A percentile compares a stretch with the other conserved stretches of the same genome.
These are phyloP conservation scores for Apiotrichum laibachii DNA, from an alignment of 1,284 basidiomycete species.

Conservation along the genomic window DNA sequence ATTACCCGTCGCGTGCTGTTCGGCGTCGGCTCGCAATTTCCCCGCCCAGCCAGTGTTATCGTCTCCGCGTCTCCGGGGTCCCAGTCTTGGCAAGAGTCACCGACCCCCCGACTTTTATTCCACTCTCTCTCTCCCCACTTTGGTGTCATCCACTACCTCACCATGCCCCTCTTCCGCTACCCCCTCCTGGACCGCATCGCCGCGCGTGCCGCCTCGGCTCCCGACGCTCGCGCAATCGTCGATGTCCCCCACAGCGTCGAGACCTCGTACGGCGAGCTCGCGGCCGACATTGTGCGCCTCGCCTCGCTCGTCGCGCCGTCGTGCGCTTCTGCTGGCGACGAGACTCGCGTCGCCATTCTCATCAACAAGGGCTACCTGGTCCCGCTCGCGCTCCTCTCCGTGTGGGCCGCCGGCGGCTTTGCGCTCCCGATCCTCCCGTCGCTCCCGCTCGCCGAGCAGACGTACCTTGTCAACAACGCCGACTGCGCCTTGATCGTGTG, in stretches of 20 bases:
- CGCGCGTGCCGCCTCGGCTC: constrained; percentile 12
- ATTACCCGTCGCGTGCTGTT: no score
- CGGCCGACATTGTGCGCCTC: constrained; percentile 24
- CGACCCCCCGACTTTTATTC: no score
- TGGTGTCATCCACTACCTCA: neutral
- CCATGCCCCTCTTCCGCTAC: constrained; percentile 14
- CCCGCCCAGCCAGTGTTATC: no score
- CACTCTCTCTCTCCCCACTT: no score
- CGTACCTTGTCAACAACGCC: constrained; percentile 38
- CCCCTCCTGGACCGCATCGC: constrained; percentile 27
- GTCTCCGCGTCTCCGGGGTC: no score
- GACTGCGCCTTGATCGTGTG: constrained; percentile 33
- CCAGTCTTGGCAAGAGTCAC: no score
- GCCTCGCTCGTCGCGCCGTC: neutral
- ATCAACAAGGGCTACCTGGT: constrained; percentile 35
- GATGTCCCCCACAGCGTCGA: constrained; percentile 16
- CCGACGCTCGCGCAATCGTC: constrained; percentile 25
- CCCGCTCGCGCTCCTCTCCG: constrained; percentile 27
- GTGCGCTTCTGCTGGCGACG: constrained; percentile 3
- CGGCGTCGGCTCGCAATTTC: no score
- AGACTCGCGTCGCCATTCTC: constrained; percentile 29
- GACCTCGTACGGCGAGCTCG: constrained; percentile 24
- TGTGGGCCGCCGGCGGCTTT: constrained; percentile 39
- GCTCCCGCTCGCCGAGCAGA: constrained; percentile 41
- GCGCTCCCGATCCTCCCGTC: constrained; percentile 39